Conservation (phyloP, 371 early-diverging fungal species). For the Chytridium lagenaria region DNA sequence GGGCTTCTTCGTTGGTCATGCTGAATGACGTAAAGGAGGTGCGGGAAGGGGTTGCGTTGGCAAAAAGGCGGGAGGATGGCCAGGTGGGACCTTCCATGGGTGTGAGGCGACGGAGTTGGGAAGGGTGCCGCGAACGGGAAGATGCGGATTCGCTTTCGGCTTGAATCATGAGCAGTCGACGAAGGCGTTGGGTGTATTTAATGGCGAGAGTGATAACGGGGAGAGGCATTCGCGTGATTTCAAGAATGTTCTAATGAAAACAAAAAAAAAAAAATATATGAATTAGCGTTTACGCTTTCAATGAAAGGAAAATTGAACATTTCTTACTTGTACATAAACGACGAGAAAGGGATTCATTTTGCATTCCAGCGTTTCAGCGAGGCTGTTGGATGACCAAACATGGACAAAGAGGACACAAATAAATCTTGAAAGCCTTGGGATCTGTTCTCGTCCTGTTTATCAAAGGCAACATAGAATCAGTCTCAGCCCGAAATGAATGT, state of each 20-base stretch:
- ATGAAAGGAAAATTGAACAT: background rate
- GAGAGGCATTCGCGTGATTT: slow-evolving; percentile 34
- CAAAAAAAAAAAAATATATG: no score
- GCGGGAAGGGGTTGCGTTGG: background rate
- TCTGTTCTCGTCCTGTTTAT: slow-evolving; percentile 28
- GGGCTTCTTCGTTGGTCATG: slow-evolving; percentile 12
- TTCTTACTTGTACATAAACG: slow-evolving; percentile 30
- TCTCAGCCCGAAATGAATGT: background rate
- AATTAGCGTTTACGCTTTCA: background rate
- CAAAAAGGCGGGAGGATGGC: background rate
- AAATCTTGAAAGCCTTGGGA: slow-evolving; percentile 33
- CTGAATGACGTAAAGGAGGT: background rate
- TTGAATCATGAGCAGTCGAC: slow-evolving; percentile 20
- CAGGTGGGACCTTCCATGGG: background rate
- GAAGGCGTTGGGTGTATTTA: slow-evolving; percentile 35
- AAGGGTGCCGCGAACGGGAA: background rate
- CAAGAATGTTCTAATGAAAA: slow-evolving; percentile 35
- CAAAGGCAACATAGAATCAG: background rate
- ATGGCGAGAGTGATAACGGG: slow-evolving; percentile 38
- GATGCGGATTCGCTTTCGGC: background rate
- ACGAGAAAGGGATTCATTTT: slow-evolving; percentile 22
- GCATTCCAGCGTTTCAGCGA: slow-evolving; percentile 32
- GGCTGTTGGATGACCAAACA: slow-evolving; percentile 32
- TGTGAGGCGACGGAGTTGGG: background rate
- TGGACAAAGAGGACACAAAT: slow-evolving; percentile 29